A percentile compares a stretch with the other conserved stretches of the same genome.
These are phyloP conservation scores for Leonotis leonurus DNA, from an alignment of 257 asterid species.

Conservation along the genomic window DNA sequence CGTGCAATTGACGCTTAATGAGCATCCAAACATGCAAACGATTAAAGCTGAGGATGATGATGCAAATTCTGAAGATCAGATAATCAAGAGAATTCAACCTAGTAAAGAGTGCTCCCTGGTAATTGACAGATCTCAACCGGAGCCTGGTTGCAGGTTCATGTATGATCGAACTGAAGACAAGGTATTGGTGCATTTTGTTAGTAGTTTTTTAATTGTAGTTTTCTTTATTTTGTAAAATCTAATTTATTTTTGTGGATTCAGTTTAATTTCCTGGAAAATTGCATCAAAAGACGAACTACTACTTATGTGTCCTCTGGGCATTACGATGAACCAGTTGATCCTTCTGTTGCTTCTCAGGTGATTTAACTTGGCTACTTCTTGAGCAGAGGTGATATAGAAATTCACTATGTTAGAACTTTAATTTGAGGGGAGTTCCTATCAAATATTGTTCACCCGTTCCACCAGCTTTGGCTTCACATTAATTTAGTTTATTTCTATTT, in stretches of 20 bases:
- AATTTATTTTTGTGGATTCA: conserved; percentile 24
- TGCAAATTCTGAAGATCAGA: conserved; percentile 57
- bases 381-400: background rate
- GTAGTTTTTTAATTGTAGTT: conserved; percentile 4
- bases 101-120: conserved; percentile 53
- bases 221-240: conserved; percentile 14
- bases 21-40: conserved; percentile 29
- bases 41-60: conserved; percentile 37
- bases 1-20: conserved; percentile 69
- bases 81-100: conserved; percentile 74
- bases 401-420: too few species aligned
- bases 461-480: conserved; percentile 6
- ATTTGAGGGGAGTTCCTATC: too few species aligned
- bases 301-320: conserved; percentile 57
- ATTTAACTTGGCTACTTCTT: conserved; percentile 2
- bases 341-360: conserved; percentile 95
- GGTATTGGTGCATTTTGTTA: conserved; percentile 36
- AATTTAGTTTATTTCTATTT: conserved; percentile 13
- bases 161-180: conserved; percentile 87
- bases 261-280: conserved; percentile 80
- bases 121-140: conserved; percentile 43
- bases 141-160: conserved; percentile 93
- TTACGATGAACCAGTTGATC: conserved; percentile 74
- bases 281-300: conserved; percentile 41
- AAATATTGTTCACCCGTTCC: conserved; percentile 10